Conservation (phyloP, 176 grass and related monocot genomes). For the Rhynchospora tenuis region DNA sequence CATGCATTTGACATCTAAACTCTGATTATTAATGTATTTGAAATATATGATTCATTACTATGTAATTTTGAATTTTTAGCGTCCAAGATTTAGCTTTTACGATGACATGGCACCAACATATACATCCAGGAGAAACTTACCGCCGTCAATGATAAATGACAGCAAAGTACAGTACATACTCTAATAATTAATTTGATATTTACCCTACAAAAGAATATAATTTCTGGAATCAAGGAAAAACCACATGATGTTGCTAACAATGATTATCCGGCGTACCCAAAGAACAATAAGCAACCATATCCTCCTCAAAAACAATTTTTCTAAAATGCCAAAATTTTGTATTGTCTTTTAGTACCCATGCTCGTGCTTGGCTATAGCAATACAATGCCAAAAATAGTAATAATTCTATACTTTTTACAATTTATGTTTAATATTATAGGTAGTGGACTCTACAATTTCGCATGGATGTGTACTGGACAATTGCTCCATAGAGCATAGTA, state of each 20-base stretch:
- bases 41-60: neutral
- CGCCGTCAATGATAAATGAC: slow-evolving; percentile 60
- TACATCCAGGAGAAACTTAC: slow-evolving; percentile 83
- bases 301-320: too few species aligned
- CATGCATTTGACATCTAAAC: neutral
- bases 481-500: slow-evolving; percentile 63
- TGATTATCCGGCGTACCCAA: too few species aligned
- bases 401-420: neutral
- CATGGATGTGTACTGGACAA: slow-evolving; percentile 77
- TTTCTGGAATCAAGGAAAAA: too few species aligned
- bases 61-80: slow-evolving; percentile 33
- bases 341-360: too few species aligned
- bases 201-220: too few species aligned
- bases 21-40: neutral
- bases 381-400: too few species aligned
- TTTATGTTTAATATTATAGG: slow-evolving; percentile 28
- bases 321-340: too few species aligned
- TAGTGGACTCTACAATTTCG: slow-evolving; percentile 77
- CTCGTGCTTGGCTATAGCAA: too few species aligned
- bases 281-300: too few species aligned
- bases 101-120: slow-evolving; percentile 74
- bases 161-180: slow-evolving; percentile 41
- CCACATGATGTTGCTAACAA: too few species aligned
- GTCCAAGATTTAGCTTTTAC: slow-evolving; percentile 84
- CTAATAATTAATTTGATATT: neutral